A percentile compares a stretch with the other conserved stretches of the same genome.
These are phyloP conservation scores for Curvularia verruculosa DNA, from an alignment of 2,329 filamentous ascomycete genomes.

Conservation along the genomic window DNA sequence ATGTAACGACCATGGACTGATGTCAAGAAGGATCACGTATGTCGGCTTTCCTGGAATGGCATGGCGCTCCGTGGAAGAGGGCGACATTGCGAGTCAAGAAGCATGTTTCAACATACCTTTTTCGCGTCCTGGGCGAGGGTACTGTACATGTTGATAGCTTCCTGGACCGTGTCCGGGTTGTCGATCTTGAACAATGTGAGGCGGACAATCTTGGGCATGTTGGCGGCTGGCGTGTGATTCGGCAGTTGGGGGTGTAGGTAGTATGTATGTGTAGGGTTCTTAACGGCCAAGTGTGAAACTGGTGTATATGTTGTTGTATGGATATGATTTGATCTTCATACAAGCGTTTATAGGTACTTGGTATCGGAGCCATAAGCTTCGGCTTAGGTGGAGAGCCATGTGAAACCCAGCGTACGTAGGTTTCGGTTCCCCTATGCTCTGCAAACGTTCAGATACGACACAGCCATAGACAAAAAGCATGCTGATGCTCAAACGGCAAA, in stretches of 20 bases:
- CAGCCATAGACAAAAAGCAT: background rate
- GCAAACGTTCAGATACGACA: background rate
- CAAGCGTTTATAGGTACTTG: conserved; percentile 7
- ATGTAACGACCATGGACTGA: conserved; percentile 3
- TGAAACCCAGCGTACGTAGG: conserved; percentile 6
- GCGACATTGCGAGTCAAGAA: conserved; percentile 10
- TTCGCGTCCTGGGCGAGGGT: conserved; percentile 41
- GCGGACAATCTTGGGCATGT: conserved; percentile 44
- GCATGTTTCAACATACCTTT: conserved; percentile 37
- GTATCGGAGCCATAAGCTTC: conserved; percentile 16
- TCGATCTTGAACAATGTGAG: conserved; percentile 49
- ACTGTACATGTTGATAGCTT: conserved; percentile 42
- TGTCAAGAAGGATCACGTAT: conserved; percentile 23
- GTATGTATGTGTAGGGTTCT: background rate
- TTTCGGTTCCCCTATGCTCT: conserved; percentile 28
- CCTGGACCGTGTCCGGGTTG: conserved; percentile 36
- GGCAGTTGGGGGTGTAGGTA: background rate
- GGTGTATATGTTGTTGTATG: background rate
- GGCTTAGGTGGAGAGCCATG: conserved; percentile 35
- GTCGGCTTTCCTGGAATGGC: conserved; percentile 5
- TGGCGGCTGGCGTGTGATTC: conserved; percentile 14
- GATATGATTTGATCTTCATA: background rate
- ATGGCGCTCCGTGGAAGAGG: background rate
- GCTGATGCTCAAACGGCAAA: background rate
- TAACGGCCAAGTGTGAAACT: background rate